Conservation (phyloP, 1,284 basidiomycete species). For the Cystobasidium sp. region DNA sequence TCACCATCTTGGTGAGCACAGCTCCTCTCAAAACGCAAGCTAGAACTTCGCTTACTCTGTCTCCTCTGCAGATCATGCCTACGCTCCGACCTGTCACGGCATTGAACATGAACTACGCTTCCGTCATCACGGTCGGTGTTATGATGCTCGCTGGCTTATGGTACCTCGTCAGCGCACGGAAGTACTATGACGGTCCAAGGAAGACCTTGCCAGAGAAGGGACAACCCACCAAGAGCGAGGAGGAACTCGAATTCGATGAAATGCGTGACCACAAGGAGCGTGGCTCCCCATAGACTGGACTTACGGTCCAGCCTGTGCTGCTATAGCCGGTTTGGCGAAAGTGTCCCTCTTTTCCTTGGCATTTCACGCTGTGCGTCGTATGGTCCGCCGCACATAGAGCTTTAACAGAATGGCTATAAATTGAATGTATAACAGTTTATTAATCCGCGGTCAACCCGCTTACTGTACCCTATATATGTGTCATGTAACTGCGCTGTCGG, state of each 20-base stretch:
- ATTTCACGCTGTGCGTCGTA: too few species aligned
- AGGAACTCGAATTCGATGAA: neutral
- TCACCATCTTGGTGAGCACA: conserved; percentile 47
- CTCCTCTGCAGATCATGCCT: conserved; percentile 72
- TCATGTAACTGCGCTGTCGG: too few species aligned
- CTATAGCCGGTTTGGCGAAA: too few species aligned
- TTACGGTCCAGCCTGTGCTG: too few species aligned
- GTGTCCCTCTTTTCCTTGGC: too few species aligned
- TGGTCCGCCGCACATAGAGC: too few species aligned
- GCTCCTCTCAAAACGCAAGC: neutral
- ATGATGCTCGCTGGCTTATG: conserved; percentile 57
- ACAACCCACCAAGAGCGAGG: conserved; percentile 4
- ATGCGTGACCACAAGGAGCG: neutral
- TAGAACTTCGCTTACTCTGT: conserved; percentile 70
- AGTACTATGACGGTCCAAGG: conserved; percentile 60
- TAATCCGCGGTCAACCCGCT: too few species aligned
- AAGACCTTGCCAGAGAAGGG: conserved; percentile 38
- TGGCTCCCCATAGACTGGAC: neutral
- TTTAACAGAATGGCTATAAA: too few species aligned
- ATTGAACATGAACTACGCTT: conserved; percentile 64
- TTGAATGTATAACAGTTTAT: too few species aligned
- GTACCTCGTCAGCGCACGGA: conserved; percentile 59
- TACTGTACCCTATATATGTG: too few species aligned
- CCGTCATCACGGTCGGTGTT: conserved; percentile 58
- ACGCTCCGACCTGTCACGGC: conserved; percentile 70